Conservation (phyloP, 2,329 filamentous ascomycete species). For the Aspergillus proliferans region DNA sequence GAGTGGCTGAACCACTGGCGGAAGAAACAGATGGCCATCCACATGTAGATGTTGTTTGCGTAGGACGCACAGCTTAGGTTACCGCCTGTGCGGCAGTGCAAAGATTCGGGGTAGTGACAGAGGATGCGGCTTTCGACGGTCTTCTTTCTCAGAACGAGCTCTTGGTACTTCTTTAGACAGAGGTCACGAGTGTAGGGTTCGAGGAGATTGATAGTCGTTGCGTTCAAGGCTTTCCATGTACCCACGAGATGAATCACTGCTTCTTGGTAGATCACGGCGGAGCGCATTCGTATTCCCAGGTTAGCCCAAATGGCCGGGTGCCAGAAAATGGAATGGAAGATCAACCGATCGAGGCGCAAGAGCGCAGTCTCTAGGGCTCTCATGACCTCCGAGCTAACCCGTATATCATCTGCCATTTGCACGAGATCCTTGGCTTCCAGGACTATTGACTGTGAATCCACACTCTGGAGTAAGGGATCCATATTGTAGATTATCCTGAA, state of each 20-base stretch:
- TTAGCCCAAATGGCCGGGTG: slow-evolving; percentile 43
- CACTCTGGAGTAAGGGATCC: not conserved
- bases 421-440: slow-evolving; percentile 26
- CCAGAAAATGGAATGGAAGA: slow-evolving; percentile 40
- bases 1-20: slow-evolving; percentile 42
- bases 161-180: slow-evolving; percentile 17
- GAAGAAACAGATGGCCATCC: not conserved
- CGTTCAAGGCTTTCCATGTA: slow-evolving; percentile 19
- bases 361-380: slow-evolving; percentile 44
- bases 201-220: slow-evolving; percentile 13
- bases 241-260: slow-evolving; percentile 26
- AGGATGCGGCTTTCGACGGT: slow-evolving; percentile 22
- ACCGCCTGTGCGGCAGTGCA: not conserved
- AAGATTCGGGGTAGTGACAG: slow-evolving; percentile 22
- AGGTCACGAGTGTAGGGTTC: slow-evolving; percentile 13
- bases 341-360: slow-evolving; percentile 38
- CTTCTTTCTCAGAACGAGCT: slow-evolving; percentile 19
- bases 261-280: slow-evolving; percentile 33
- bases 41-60: not conserved
- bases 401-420: slow-evolving; percentile 43
- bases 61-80: not conserved
- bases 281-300: slow-evolving; percentile 42
- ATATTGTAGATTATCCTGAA: not conserved
- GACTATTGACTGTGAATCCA: not conserved
- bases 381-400: slow-evolving; percentile 37